Evolutionary conservation across 495 filamentous ascomycete species (phyloP), one percentile per base, ranked within the genome.

Genomic region (Copromyces sp.): DNA sequence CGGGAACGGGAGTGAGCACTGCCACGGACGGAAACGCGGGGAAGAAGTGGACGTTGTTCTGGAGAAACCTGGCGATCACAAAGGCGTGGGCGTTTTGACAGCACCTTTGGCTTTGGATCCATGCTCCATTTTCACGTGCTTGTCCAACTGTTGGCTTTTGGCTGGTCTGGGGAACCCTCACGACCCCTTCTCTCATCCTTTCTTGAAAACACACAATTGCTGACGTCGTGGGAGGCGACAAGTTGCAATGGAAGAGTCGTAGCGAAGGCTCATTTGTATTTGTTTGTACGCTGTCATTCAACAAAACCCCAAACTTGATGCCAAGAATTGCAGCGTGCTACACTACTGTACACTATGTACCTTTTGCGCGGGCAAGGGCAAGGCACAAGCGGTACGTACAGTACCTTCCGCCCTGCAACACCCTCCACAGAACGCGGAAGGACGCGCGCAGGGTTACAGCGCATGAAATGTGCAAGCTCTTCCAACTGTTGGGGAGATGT

Each of bases 401-500:
- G 0, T 24, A 24, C 53, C 24, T 61, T 8, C 24, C 53, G 53
- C 53, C 53, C 29, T 61, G 53, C 53, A 71, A 44, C 59, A 72
- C 40, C 68, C 59, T 40, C 71, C 17, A 68, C 41, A 38, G 39
- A 68, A 68, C 40, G 29, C 39, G 61, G 7, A 35, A 70, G 29
- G 71, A 45, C 32, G 53, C 32, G 53, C 68, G 65, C 61, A 47
- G 42, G 65, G 61, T 68, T 68, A 12, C 69, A 69, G 72, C 42
- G 71, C 69, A 71, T 74, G 70, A 71, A 39, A 61, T 72, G 39
- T 71, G 75, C 75, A 76, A 73, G 65, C 41, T 47, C 65, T 24
- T 70, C 39, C 68, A 42, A 73, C 69, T 73, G 75, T 77, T 77
- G 75, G 75, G 75, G 75, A 73, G 41, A 69, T 75, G 75, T 75